Conservation (phyloP, 352 stramenopile species). For the Phytopythium chamaehyphon region DNA sequence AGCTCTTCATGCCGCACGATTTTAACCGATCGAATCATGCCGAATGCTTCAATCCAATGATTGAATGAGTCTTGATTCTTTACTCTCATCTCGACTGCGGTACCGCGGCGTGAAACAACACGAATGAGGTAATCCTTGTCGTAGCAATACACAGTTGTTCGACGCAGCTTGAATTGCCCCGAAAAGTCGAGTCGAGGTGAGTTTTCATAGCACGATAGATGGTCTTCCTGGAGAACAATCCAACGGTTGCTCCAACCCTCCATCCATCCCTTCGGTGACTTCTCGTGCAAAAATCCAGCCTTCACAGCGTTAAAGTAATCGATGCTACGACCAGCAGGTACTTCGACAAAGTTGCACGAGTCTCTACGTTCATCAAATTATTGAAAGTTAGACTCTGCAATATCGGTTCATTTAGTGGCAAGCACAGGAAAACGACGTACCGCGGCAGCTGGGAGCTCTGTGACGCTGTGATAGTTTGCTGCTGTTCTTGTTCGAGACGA, state of each 20-base stretch:
- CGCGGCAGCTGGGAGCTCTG: no score
- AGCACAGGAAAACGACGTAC: no score
- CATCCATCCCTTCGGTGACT: slow-evolving; percentile 73
- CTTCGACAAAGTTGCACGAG: slow-evolving; percentile 41
- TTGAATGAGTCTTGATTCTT: slow-evolving; percentile 77
- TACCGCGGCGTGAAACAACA: slow-evolving; percentile 60
- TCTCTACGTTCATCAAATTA: slow-evolving; percentile 13
- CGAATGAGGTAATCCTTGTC: slow-evolving; percentile 75
- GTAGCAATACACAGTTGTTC: slow-evolving; percentile 66
- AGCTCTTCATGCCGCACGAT: slow-evolving; percentile 73
- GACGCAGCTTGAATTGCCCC: slow-evolving; percentile 62
- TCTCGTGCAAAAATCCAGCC: slow-evolving; percentile 66
- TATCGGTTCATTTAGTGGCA: no score
- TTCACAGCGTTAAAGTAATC: slow-evolving; percentile 84
- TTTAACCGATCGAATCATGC: slow-evolving; percentile 42
- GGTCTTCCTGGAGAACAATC: slow-evolving; percentile 74
- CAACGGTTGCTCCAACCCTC: slow-evolving; percentile 80
- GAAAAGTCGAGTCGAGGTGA: slow-evolving; percentile 72
- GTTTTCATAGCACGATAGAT: slow-evolving; percentile 78
- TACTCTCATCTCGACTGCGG: slow-evolving; percentile 74
- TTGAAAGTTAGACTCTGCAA: no score
- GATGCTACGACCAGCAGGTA: slow-evolving; percentile 52
- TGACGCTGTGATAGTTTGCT: no score
- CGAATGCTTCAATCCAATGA: slow-evolving; percentile 62
- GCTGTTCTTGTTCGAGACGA: slow-evolving; percentile 1